Evolutionary conservation across 306 rosid genomes (phyloP).

Genomic region (Castanea sativa): DNA sequence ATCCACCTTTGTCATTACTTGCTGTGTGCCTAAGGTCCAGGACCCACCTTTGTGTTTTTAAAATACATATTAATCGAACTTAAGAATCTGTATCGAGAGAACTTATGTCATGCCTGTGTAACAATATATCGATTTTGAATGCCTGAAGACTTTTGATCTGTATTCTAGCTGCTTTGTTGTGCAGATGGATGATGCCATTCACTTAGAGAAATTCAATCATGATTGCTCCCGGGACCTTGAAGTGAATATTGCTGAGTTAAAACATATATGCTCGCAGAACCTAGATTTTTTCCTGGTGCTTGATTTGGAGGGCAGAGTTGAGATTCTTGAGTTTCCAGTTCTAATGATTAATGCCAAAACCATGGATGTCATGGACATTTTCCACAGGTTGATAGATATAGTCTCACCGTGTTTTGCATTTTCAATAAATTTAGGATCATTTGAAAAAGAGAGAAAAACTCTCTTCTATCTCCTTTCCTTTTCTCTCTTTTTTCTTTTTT

Average conservation of each 20-base stretch:
- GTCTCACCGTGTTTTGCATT: not conserved
- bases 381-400: conserved; percentile 69
- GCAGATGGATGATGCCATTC: conserved; percentile 84
- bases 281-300: conserved; percentile 85
- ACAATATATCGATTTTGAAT: conserved; percentile 8
- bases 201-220: conserved; percentile 75
- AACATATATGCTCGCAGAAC: conserved; percentile 45
- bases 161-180: conserved; percentile 14
- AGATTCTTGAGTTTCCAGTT: conserved; percentile 96
- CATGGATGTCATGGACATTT: conserved; percentile 64
- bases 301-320: conserved; percentile 96
- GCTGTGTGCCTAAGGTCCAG: not conserved
- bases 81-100: not conserved
- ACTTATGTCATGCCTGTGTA: conserved; percentile 7
- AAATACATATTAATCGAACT: not conserved
- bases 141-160: conserved; percentile 5
- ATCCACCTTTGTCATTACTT: not conserved
- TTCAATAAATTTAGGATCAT: conserved; percentile 1
- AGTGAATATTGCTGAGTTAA: conserved; percentile 40
- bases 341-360: conserved; percentile 67
- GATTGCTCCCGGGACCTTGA: conserved; percentile 74
- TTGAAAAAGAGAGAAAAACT: not conserved
- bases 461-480: not conserved
- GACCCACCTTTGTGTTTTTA: not conserved
- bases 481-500: not conserved